A percentile compares a stretch with the other conserved stretches of the same genome.
Conservation (phyloP, 2,329 filamentous ascomycete species). For the Orbilia oligospora region DNA sequence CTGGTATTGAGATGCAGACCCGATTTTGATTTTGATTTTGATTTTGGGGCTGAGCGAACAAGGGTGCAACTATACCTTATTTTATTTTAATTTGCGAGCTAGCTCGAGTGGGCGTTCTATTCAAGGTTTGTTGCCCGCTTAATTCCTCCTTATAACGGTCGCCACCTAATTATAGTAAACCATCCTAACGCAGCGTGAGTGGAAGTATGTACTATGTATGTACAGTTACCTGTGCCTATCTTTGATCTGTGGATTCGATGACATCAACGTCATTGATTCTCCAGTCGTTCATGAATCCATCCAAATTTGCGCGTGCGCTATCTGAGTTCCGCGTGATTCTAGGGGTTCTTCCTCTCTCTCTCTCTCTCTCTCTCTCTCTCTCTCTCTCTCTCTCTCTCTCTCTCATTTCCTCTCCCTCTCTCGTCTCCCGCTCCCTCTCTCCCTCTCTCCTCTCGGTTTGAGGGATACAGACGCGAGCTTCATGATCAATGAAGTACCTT, state of each 20-base stretch:
- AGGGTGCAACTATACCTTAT: slow-evolving; percentile 12
- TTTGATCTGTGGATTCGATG: neutral
- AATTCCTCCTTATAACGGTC: slow-evolving; percentile 13
- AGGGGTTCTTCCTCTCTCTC: too few species aligned
- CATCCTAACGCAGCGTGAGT: slow-evolving; percentile 13
- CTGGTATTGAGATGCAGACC: too few species aligned
- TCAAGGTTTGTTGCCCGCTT: slow-evolving; percentile 6
- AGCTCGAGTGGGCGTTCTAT: slow-evolving; percentile 3
- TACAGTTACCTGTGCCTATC: too few species aligned
- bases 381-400: too few species aligned
- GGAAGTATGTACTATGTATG: too few species aligned
- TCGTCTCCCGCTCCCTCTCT: too few species aligned
- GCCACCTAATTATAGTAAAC: slow-evolving; percentile 32
- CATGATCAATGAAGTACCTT: too few species aligned
- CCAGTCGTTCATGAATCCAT: too few species aligned
- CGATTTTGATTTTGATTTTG: slow-evolving; percentile 3
- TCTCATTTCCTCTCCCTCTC: too few species aligned
- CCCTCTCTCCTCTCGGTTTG: slow-evolving; percentile 1
- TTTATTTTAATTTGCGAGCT: slow-evolving; percentile 23
- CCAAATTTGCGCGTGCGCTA: too few species aligned
- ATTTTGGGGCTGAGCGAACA: slow-evolving; percentile 10
- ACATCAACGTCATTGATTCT: slow-evolving; percentile 28
- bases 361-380: too few species aligned
- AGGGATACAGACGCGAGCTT: neutral
- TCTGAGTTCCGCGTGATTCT: too few species aligned